Evolutionary conservation across 176 grass and related monocot genomes (phyloP).

Genomic region (Musa acuminata): DNA sequence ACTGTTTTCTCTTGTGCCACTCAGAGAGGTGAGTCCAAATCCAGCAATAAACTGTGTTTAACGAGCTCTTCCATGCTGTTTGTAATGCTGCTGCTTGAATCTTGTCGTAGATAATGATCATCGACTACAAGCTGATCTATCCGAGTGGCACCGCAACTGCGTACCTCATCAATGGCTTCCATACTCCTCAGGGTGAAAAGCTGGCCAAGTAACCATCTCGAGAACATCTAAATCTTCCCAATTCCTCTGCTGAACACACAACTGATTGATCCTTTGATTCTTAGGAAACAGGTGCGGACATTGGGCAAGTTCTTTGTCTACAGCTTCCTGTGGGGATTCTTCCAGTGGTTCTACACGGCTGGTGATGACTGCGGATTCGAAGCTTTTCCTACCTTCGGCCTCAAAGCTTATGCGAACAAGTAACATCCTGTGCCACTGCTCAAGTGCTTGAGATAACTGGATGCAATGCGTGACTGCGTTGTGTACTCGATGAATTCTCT

Average conservation of each 20-base stretch:
- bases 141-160: slow-evolving; percentile 49
- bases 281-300: slow-evolving; percentile 8
- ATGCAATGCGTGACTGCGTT: too few species aligned
- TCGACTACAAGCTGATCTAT: slow-evolving; percentile 57
- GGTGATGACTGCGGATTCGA: slow-evolving; percentile 10
- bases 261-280: background rate
- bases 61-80: background rate
- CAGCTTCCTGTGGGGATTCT: slow-evolving; percentile 14
- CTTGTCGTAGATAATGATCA: slow-evolving; percentile 44
- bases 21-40: slow-evolving; percentile 7
- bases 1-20: slow-evolving; percentile 3
- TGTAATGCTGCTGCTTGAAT: background rate
- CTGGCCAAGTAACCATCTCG: slow-evolving; percentile 39
- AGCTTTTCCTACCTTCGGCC: slow-evolving; percentile 9
- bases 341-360: slow-evolving; percentile 8
- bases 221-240: background rate
- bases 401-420: slow-evolving; percentile 13
- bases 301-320: slow-evolving; percentile 4
- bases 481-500: background rate
- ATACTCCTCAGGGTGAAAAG: slow-evolving; percentile 40
- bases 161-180: slow-evolving; percentile 54
- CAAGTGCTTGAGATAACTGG: too few species aligned
- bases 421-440: background rate
- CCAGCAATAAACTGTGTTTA: background rate
- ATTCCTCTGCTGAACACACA: too few species aligned